phyloP scores from a whole-genome alignment of 1,139 yeast species.

The Taphrina populina region DNA sequence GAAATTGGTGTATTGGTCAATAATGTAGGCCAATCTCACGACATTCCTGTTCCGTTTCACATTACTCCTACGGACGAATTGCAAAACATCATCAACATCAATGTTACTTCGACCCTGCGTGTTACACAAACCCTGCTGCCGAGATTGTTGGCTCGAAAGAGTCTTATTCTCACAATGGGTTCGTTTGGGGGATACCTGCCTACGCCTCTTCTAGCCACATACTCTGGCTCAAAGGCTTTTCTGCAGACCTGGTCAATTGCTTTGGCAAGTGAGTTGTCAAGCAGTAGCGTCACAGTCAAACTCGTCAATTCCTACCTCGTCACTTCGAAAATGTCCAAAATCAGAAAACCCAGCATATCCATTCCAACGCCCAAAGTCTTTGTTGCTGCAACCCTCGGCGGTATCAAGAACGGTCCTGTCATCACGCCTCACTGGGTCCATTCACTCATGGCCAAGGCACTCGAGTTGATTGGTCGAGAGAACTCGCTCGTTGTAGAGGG shows the following conservation, averaged over 20 bases:
- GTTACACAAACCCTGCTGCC: constrained; percentile 79
- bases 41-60: constrained; percentile 88
- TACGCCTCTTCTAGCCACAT: constrained; percentile 86
- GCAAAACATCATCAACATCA: constrained; percentile 75
- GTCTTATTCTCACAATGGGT: constrained; percentile 84
- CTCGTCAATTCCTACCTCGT: constrained; percentile 85
- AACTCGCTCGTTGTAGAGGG: constrained; percentile 59
- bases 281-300: constrained; percentile 76
- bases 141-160: constrained; percentile 51
- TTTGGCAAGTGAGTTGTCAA: constrained; percentile 76
- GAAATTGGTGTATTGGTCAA: constrained; percentile 72
- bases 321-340: constrained; percentile 93
- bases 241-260: constrained; percentile 90
- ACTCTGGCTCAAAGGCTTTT: constrained; percentile 95
- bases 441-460: constrained; percentile 73
- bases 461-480: constrained; percentile 23
- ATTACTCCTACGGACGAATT: constrained; percentile 76
- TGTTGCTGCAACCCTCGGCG: constrained; percentile 68
- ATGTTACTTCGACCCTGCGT: constrained; percentile 78
- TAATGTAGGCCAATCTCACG: constrained; percentile 93
- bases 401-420: constrained; percentile 90
- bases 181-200: constrained; percentile 94
- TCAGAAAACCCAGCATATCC: constrained; percentile 67
- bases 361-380: constrained; percentile 83
- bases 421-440: constrained; percentile 92